Conservation (phyloP, 306 rosid species). For the Sindora glabra region DNA sequence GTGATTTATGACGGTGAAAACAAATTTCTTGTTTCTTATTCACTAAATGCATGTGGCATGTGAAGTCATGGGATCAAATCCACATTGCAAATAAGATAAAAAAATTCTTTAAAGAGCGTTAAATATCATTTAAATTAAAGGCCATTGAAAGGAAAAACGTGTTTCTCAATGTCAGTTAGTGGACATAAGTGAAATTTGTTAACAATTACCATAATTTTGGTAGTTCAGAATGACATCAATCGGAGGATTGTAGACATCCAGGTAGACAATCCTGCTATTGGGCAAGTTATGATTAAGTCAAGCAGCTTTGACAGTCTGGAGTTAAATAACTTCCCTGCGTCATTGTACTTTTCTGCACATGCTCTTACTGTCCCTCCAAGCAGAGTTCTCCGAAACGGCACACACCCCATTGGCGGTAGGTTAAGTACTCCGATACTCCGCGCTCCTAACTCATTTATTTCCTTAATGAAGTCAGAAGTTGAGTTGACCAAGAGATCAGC, state of each 20-base stretch:
- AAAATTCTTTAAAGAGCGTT: no score
- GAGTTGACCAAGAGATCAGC: conserved; percentile 46
- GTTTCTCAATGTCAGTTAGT: no score
- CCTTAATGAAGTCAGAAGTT: conserved; percentile 49
- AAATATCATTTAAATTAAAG: no score
- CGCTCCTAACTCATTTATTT: conserved; percentile 38
- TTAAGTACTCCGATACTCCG: conserved; percentile 46
- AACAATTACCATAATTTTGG: conserved; percentile 31
- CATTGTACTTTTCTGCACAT: conserved; percentile 33
- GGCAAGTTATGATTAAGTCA: conserved; percentile 16
- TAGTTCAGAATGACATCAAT: conserved; percentile 42
- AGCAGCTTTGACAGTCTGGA: conserved; percentile 26
- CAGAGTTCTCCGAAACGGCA: conserved; percentile 60
- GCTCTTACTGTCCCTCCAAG: conserved; percentile 39
- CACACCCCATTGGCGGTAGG: conserved; percentile 54
- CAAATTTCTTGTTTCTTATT: no score
- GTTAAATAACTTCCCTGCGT: conserved; percentile 38
- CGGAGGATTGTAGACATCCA: conserved; percentile 54
- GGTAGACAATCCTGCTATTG: conserved; percentile 32
- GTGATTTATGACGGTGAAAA: no score
- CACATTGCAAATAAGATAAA: no score
- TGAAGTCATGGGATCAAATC: no score
- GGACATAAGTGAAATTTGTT: not conserved
- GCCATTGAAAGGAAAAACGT: no score
- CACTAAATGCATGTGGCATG: no score